Percentiles rank a stretch among this genome's conserved stretches.
Conservation (phyloP, 1,139 yeast species). For the Nakaseomyces kungkrabaensis region DNA sequence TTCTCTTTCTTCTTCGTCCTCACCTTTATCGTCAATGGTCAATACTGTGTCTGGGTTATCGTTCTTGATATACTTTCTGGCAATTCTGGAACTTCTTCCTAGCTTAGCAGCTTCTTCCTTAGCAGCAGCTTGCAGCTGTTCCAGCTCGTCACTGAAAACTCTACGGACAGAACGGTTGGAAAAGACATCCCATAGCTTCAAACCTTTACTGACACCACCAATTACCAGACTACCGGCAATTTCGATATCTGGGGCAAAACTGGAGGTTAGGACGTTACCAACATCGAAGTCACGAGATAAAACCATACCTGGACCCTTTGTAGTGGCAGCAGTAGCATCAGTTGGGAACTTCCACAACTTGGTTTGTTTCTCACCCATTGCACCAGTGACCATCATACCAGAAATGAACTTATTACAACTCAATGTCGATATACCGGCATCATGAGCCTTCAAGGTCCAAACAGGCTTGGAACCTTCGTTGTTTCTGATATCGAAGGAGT, state of each 20-base stretch:
- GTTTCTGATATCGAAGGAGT: constrained; percentile 75
- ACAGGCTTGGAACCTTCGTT: constrained; percentile 50
- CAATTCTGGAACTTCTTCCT: constrained; percentile 62
- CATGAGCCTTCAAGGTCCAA: constrained; percentile 97
- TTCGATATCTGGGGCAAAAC: constrained; percentile 82
- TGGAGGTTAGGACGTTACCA: constrained; percentile 78
- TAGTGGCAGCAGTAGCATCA: constrained; percentile 24
- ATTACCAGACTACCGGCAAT: constrained; percentile 74
- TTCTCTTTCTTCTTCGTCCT: constrained; percentile 40
- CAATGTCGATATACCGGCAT: constrained; percentile 80
- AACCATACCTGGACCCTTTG: constrained; percentile 74
- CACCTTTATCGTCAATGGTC: constrained; percentile 53
- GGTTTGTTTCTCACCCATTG: constrained; percentile 79
- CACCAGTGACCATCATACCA: constrained; percentile 76
- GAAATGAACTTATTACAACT: constrained; percentile 58
- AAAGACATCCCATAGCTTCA: constrained; percentile 90
- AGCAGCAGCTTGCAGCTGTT: constrained; percentile 45
- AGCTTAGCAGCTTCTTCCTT: constrained; percentile 43
- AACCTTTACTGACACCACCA: constrained; percentile 79
- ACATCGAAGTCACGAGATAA: constrained; percentile 87
- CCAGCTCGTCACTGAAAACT: constrained; percentile 52
- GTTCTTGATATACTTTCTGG: constrained; percentile 51
- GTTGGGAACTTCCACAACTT: constrained; percentile 77
- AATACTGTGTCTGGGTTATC: constrained; percentile 45
- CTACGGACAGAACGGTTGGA: constrained; percentile 70